Base-by-base conservation (phyloP, 2,329 filamentous ascomycete genomes). In the Diaporthe eres region DNA sequence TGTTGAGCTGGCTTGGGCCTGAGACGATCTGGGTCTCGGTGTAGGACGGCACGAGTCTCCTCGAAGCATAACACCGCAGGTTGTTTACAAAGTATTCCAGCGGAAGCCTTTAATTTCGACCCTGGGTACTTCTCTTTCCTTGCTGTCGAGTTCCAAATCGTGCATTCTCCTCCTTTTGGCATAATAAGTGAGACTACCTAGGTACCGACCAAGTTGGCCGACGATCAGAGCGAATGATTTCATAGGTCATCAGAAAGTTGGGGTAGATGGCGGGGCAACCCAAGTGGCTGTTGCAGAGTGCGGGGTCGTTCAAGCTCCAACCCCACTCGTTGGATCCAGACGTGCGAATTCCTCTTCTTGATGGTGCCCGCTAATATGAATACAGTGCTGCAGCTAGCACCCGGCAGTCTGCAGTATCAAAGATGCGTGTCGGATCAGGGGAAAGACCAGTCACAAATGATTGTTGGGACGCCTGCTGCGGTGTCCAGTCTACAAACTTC, bases 211-310 rank as follows among this genome's bases (percentile, higher is more conserved):
- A 25, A 39, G 19, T n/a, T 25, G 31, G 47, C 47, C 65, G 65
- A 68, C 47, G 65, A 39, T 39, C 65, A 10, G 19, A 17, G 65
- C 22, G 25, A 53, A 53, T 68, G 65, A 68, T 68, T 53, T 68
- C 65, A 68, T 68, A 68, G 65, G 65, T 19, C 65, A 25, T 53
- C 47, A 53, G 65, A 53, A 68, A 53, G 47, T 68, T 68, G 63
- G 63, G 63, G 63, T 68, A 53, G 44, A 53, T 39, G 65, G 65
- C 47, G 65, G 65, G 65, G 65, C 63, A 53, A 4, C 47, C 65
- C 47, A 39, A 47, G 31, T 68, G 63, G 63, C 63, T 68, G 47
- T 22, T 39, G 65, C 31, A 53, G 63, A 37, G 65, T 68, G 65
- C 65, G 65, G 65, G 65, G 65, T 68, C 34, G 31, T 49, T 34